A percentile compares a stretch with the other conserved stretches of the same genome.
phyloP scores from a whole-genome alignment of 116 monocot species.

The Zostera marina region DNA sequence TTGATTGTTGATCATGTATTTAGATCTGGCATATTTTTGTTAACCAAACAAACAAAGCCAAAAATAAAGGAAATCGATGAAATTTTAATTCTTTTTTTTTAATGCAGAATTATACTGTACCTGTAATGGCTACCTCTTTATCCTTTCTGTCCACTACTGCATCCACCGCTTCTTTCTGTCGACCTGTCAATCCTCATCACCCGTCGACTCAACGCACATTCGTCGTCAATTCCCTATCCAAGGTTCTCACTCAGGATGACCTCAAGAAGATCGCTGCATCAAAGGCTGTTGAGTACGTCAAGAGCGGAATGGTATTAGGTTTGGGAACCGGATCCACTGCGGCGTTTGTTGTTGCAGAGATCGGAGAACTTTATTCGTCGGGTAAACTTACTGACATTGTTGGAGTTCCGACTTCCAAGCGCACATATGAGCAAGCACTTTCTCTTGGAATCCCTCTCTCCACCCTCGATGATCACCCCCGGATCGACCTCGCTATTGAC shows the following conservation, averaged over 20 bases:
- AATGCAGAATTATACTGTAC: no score
- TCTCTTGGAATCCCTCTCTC: conserved; percentile 73
- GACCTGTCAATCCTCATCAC: neutral
- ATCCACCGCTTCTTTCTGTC: conserved; percentile 2
- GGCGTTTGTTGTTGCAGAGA: conserved; percentile 55
- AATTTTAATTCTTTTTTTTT: no score
- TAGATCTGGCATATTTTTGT: no score
- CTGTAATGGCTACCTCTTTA: neutral
- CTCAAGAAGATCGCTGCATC: conserved; percentile 64
- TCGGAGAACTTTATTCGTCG: conserved; percentile 36
- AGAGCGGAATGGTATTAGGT: conserved; percentile 71
- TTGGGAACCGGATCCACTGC: conserved; percentile 88
- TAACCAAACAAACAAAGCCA: no score
- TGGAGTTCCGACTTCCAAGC: conserved; percentile 74
- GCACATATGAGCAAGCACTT: conserved; percentile 62
- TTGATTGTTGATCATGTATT: no score
- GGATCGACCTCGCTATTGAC: conserved; percentile 64
- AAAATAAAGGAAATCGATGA: no score
- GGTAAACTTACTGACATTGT: conserved; percentile 52
- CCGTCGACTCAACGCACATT: neutral
- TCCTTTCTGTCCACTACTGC: conserved; percentile 1
- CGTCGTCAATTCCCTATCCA: conserved; percentile 18
- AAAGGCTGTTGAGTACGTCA: conserved; percentile 72
- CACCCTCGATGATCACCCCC: conserved; percentile 53
- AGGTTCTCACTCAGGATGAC: conserved; percentile 61